These are phyloP conservation scores for Saccharomycopsis schoenii DNA, from an alignment of 805 yeast genomes.

Conservation along the genomic window DNA sequence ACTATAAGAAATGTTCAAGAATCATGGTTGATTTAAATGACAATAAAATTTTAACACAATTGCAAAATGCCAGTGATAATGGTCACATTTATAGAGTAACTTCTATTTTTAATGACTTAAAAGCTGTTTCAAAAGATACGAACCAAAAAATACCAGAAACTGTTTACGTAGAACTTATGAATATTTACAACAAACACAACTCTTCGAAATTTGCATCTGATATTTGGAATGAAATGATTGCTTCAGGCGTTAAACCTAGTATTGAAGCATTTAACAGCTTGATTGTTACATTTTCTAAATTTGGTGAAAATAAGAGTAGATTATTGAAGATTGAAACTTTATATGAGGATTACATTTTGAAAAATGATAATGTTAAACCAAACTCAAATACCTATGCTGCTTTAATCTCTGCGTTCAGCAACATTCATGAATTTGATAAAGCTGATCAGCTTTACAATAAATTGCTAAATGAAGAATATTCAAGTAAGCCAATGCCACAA, in stretches of 20 bases:
- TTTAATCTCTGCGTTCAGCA: slow-evolving; percentile 39
- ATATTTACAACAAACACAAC: slow-evolving; percentile 32
- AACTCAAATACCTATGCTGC: slow-evolving; percentile 39
- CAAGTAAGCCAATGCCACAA: slow-evolving; percentile 17
- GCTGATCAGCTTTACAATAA: slow-evolving; percentile 32
- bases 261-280: slow-evolving; percentile 51
- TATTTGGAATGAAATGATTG: slow-evolving; percentile 42
- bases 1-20: neutral
- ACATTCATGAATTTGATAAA: slow-evolving; percentile 31
- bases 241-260: slow-evolving; percentile 32
- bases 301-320: slow-evolving; percentile 22
- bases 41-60: neutral
- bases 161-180: slow-evolving; percentile 37
- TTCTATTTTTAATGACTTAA: slow-evolving; percentile 17
- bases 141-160: slow-evolving; percentile 30
- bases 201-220: slow-evolving; percentile 30
- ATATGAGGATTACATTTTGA: slow-evolving; percentile 25
- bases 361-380: slow-evolving; percentile 23
- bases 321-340: slow-evolving; percentile 31
- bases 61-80: slow-evolving; percentile 1
- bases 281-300: slow-evolving; percentile 35
- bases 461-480: neutral
- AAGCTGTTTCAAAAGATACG: slow-evolving; percentile 22
- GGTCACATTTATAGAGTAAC: slow-evolving; percentile 19
- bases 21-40: neutral